Evolutionary conservation across 169 alveolate genomes (phyloP).

Genomic region (Cyclospora cayetanensis): DNA sequence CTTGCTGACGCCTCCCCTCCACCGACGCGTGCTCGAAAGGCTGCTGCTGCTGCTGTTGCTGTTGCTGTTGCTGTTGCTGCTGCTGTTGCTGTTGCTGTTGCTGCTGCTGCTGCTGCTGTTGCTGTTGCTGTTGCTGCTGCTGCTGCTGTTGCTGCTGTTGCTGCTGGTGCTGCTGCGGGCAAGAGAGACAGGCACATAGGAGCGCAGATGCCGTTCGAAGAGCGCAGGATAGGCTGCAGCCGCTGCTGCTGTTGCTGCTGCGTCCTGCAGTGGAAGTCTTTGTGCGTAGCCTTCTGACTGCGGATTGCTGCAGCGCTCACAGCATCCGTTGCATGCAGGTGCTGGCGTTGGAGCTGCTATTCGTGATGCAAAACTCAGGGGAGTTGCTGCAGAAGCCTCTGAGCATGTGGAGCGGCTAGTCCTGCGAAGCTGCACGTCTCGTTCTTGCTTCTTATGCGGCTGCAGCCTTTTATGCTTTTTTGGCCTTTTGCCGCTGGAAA

Average conservation of each 20-base stretch:
- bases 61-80: slow-evolving; percentile 21
- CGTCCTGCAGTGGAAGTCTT: neutral
- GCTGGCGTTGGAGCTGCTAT: neutral
- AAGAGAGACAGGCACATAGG: neutral
- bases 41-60: neutral
- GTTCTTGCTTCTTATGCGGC: slow-evolving; percentile 11
- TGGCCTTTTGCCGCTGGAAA: neutral
- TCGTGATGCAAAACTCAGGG: neutral
- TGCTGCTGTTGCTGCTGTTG: slow-evolving; percentile 21
- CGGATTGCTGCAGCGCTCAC: neutral
- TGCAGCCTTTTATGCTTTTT: neutral
- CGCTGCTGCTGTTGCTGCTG: neutral
- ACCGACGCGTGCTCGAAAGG: neutral
- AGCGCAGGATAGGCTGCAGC: neutral
- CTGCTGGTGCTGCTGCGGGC: neutral
- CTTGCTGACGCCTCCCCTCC: neutral
- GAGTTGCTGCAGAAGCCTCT: too few relatives aligned
- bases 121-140: neutral
- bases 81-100: neutral
- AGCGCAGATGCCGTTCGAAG: neutral
- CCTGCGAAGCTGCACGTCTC: neutral
- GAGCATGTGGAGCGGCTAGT: too few relatives aligned
- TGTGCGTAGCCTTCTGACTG: neutral
- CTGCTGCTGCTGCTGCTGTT: neutral
- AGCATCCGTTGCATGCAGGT: neutral